Conservation (phyloP, 345 rosid genomes). For the Atalantia buxifolia region DNA sequence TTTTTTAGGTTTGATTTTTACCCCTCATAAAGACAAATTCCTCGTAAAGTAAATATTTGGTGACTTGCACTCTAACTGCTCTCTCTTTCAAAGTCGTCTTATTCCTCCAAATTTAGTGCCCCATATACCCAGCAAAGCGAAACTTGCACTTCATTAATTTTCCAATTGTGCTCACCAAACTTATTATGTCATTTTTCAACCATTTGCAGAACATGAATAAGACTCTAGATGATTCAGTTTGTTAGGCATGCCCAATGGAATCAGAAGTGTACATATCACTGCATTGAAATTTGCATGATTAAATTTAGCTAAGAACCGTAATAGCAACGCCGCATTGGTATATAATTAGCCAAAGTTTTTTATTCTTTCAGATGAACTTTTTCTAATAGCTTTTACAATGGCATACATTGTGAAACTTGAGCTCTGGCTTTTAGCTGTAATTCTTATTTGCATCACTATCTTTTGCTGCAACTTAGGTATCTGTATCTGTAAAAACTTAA, state of each 20-base stretch:
- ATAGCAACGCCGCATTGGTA: constrained; percentile 13
- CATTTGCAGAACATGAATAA: background rate
- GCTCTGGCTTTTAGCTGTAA: constrained; percentile 23
- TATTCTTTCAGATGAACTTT: background rate
- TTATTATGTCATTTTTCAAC: background rate
- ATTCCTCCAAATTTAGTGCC: constrained; percentile 18
- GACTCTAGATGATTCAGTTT: background rate
- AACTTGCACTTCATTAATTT: background rate
- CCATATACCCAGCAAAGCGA: background rate
- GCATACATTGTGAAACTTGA: constrained; percentile 25
- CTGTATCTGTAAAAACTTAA: background rate
- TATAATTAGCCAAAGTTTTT: constrained; percentile 19
- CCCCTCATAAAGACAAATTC: background rate
- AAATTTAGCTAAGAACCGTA: constrained; percentile 6
- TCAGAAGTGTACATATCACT: background rate
- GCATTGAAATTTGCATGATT: background rate
- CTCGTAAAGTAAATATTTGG: constrained; percentile 37
- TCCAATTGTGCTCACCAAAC: constrained; percentile 27
- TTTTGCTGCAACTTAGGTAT: constrained; percentile 36
- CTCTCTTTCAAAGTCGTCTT: constrained; percentile 19
- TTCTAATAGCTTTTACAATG: constrained; percentile 37
- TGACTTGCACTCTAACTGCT: constrained; percentile 66
- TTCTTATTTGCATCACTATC: constrained; percentile 26
- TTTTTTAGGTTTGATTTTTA: constrained; percentile 38
- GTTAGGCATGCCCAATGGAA: constrained; percentile 2